phyloP scores from a whole-genome alignment of 2,329 filamentous ascomycete species.

The Stenocarpella maydis region DNA sequence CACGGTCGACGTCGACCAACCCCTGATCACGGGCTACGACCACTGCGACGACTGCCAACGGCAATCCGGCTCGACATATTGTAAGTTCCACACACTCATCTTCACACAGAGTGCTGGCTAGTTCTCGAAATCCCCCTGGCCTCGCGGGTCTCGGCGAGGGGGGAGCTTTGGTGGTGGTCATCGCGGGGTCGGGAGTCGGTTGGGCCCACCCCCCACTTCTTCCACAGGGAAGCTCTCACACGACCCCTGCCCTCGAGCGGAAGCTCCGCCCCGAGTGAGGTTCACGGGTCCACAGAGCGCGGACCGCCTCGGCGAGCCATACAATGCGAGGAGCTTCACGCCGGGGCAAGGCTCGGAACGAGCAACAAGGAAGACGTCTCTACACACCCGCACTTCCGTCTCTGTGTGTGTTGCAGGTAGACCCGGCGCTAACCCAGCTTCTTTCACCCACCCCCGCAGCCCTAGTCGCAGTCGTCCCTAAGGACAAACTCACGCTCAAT shows the following conservation, averaged over 20 bases:
- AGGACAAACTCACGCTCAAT: slow-evolving; percentile 69
- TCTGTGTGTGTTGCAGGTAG: not conserved
- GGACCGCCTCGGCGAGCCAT: not conserved
- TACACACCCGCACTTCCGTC: not conserved
- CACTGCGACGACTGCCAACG: slow-evolving; percentile 79
- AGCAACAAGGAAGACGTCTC: not conserved
- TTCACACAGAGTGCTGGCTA: not conserved
- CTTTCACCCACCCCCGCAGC: slow-evolving; percentile 49
- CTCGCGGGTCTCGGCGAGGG: not conserved
- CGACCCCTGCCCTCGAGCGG: not conserved
- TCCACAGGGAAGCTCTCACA: slow-evolving; percentile 3
- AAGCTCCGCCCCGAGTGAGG: not conserved
- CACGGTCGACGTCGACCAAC: slow-evolving; percentile 61
- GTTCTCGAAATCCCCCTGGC: not conserved
- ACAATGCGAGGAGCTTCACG: not conserved
- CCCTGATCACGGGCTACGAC: slow-evolving; percentile 69
- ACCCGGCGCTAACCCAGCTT: not conserved
- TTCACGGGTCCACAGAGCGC: not conserved
- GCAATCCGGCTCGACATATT: slow-evolving; percentile 74
- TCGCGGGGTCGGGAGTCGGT: slow-evolving; percentile 11
- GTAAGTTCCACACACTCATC: slow-evolving; percentile 48
- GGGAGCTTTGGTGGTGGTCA: slow-evolving; percentile 25
- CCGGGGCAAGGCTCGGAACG: not conserved
- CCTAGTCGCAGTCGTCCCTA: slow-evolving; percentile 71
- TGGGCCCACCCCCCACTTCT: slow-evolving; percentile 33